Base-by-base conservation (phyloP, 352 stramenopile species). In the Globisporangium abappressorium region DNA sequence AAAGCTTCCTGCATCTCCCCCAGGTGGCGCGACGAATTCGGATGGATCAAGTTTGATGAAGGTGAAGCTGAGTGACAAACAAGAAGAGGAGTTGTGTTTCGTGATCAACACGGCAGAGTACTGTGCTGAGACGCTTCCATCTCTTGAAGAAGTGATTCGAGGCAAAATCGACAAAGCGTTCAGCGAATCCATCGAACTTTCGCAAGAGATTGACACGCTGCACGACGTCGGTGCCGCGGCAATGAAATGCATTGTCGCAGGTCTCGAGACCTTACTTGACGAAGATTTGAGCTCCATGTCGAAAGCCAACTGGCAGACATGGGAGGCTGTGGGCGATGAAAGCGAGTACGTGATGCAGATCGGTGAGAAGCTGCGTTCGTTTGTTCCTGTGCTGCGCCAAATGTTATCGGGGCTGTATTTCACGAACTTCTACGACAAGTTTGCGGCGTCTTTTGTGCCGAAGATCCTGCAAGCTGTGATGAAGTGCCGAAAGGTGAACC, bases 101-200 rank as follows among this genome's bases (percentile, higher is more conserved):
- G 94, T 99, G 6, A 97, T 99, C 70, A 98, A 99, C 84, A 99
- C 98, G 15, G 98, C 97, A 22, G 97, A 99, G 75, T 99, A 99
- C 76, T 99, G 97, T 66, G 96, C 96, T 1, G 97, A 99, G 63
- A 99, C 97, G 9, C 69, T 94, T 11, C 96, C 98, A 73, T 98
- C 98, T 46, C 70, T 97, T 28, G 89, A 99, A 75, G 96, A 99
- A 78, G 92, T 99, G 8, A 98, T 99, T 70, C 87, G 90, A 3
- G 84, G 90, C 70, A 98, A 98, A 71, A 98, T 99, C 55, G 94
- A 99, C 66, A 90, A 91, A 46, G 87, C 83, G 22, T 99, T 97
- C 71, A 87, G 87, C 30, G 85, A 97, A 38, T 90, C 93, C 9
- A 97, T 99, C 64, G 92, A 98, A 65, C 89, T 99, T 53, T 91